phyloP scores from a whole-genome alignment of 2,329 filamentous ascomycete genomes.

The Aspergillus uvarum region DNA sequence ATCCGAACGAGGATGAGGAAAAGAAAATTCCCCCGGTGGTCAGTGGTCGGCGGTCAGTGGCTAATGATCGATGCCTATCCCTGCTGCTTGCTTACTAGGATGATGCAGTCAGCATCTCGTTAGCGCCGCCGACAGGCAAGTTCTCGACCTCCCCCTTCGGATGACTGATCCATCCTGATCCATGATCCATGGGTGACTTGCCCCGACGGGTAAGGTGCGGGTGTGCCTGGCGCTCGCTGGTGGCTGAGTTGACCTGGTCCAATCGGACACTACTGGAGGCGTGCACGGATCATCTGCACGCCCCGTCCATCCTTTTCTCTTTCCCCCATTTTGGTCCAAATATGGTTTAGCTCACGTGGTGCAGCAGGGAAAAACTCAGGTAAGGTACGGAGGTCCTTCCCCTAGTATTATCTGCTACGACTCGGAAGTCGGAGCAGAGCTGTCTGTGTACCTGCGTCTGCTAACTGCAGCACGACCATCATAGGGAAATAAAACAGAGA shows the following conservation, averaged over 20 bases:
- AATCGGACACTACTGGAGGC: background rate
- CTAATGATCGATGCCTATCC: background rate
- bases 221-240: conserved; percentile 2
- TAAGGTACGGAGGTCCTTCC: background rate
- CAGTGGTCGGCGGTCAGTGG: background rate
- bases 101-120: background rate
- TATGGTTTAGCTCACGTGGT: background rate
- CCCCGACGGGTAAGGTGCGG: conserved; percentile 1
- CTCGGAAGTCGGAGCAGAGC: background rate
- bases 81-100: background rate
- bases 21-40: background rate
- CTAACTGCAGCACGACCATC: background rate
- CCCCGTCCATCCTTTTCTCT: background rate
- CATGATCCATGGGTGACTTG: background rate
- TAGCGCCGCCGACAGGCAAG: conserved; percentile 1
- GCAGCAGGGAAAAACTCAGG: background rate
- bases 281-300: conserved; percentile 12
- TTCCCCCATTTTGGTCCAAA: background rate
- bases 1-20: background rate
- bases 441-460: background rate
- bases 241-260: conserved; percentile 9
- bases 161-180: background rate
- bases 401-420: background rate
- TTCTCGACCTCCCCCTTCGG: conserved; percentile 1
- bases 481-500: background rate